A percentile compares a stretch with the other conserved stretches of the same genome.
phyloP scores from a whole-genome alignment of 2,329 filamentous ascomycete species.

The Arthroderma sp. region DNA sequence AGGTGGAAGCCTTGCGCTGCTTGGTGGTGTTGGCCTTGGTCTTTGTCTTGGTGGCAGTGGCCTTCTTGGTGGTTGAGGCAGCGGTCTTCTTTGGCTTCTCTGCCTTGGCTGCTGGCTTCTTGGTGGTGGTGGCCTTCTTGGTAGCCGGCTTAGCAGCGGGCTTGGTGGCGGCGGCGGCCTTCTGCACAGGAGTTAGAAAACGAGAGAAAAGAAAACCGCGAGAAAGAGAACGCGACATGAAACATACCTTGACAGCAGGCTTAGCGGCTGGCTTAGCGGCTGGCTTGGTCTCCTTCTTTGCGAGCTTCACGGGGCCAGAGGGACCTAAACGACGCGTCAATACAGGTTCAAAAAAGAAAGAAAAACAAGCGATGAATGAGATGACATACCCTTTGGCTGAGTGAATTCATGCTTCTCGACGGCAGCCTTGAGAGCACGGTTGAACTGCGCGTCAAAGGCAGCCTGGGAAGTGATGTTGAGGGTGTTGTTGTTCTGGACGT shows the following conservation, averaged over 20 bases:
- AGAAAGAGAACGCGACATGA: background rate
- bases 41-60: slow-evolving; percentile 42
- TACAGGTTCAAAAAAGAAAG: slow-evolving; percentile 2
- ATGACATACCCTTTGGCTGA: slow-evolving; percentile 71
- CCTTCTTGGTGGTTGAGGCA: slow-evolving; percentile 33
- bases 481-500: slow-evolving; percentile 54
- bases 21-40: slow-evolving; percentile 43
- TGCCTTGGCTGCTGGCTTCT: slow-evolving; percentile 23
- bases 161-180: slow-evolving; percentile 20
- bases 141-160: slow-evolving; percentile 23
- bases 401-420: slow-evolving; percentile 78
- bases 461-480: slow-evolving; percentile 43
- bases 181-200: slow-evolving; percentile 9
- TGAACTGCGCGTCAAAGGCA: slow-evolving; percentile 64
- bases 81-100: slow-evolving; percentile 38
- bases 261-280: slow-evolving; percentile 28
- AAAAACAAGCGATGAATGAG: background rate
- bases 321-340: slow-evolving; percentile 46
- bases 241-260: slow-evolving; percentile 23
- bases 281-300: slow-evolving; percentile 73
- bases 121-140: slow-evolving; percentile 20
- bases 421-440: slow-evolving; percentile 68
- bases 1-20: slow-evolving; percentile 41
- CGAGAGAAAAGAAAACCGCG: no score
- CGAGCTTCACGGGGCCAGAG: slow-evolving; percentile 84